Base-by-base conservation (phyloP, 208 protist species). In the Leishmania amazonensis region DNA sequence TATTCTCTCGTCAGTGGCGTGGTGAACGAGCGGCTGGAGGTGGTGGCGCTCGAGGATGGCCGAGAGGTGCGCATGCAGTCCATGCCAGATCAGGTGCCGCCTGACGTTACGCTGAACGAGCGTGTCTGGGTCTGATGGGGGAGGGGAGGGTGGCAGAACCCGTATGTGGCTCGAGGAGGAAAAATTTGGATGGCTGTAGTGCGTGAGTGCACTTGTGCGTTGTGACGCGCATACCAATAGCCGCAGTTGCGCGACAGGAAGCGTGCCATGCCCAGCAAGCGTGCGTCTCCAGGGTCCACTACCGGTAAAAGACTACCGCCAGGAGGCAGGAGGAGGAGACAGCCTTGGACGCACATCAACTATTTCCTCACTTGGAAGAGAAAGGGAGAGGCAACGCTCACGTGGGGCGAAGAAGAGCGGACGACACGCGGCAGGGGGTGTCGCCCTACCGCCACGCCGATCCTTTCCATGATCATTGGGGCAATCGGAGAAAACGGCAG, bases 101-200 rank as follows among this genome's bases (percentile, higher is more conserved):
- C 84, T 67, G 81, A 91, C 62, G 77, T 94, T 54, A 88, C 78
- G 17, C 84, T 90, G 17, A 95, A 96, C 68, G 86, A 93, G 62
- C 88, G 94, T 42, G 75, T 91, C 47, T 97, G 94, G 94, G 89
- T 94, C 54, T 97, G 87, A 81, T 5, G 45, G 8, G 8, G 45
- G 45, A 0, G 31, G 71, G 38, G n/a, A 57, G 49, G 19, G 49
- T 19, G 9, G 28, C 38, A 6, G 21, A 73, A 1, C 11, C 24
- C 42, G 9, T 53, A 7, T 62, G 35, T 47, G 19, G 15, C 5
- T 73, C 0, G 28, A 58, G 31, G 72, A 76, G 17, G 31, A 42
- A 13, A 9, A 8, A 13, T 5, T 58, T 17, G 51, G 21, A 28
- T 60, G 2, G 6, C 24, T 0, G 13, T 57, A 51, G 49, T 60